Conservation (phyloP, 352 stramenopile species). For the Pythium periplocum region DNA sequence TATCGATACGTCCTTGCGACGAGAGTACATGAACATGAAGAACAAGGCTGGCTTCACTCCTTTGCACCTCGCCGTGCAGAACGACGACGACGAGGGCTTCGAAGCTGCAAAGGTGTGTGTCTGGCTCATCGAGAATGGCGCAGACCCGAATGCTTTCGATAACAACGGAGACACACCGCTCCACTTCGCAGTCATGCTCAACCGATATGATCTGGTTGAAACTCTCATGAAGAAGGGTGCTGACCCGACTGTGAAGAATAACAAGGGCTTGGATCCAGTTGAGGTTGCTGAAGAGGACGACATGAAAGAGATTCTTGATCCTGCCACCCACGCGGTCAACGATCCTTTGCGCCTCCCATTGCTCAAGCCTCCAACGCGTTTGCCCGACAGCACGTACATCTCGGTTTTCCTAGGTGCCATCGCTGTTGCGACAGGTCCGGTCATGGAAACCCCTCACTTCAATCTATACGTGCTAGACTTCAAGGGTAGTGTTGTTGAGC, state of each 20-base stretch:
- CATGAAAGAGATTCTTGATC: slow-evolving; percentile 70
- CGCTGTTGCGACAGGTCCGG: slow-evolving; percentile 71
- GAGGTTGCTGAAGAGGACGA: slow-evolving; percentile 78
- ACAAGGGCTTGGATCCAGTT: slow-evolving; percentile 51
- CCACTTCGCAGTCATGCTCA: slow-evolving; percentile 81
- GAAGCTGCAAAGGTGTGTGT: slow-evolving; percentile 82
- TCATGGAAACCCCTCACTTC: slow-evolving; percentile 87
- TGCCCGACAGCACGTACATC: slow-evolving; percentile 81
- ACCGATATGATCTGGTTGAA: slow-evolving; percentile 77
- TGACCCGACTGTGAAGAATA: slow-evolving; percentile 68
- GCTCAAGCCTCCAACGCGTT: slow-evolving; percentile 40
- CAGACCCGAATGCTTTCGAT: slow-evolving; percentile 70
- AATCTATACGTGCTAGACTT: slow-evolving; percentile 82
- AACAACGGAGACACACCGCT: slow-evolving; percentile 81
- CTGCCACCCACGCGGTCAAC: slow-evolving; percentile 31
- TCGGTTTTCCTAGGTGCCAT: slow-evolving; percentile 81
- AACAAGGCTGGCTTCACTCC: slow-evolving; percentile 82
- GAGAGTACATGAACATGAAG: slow-evolving; percentile 84
- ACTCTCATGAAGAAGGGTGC: slow-evolving; percentile 85
- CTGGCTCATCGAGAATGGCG: slow-evolving; percentile 86
- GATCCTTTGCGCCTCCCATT: slow-evolving; percentile 36
- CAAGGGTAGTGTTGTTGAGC: slow-evolving; percentile 64
- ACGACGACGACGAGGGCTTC: slow-evolving; percentile 87
- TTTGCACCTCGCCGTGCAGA: slow-evolving; percentile 78
- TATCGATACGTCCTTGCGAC: slow-evolving; percentile 72